Percentiles rank a stretch among this genome's conserved stretches.
These are phyloP conservation scores for Pilasporangium apinafurcum DNA, from an alignment of 352 stramenopile genomes.

Conservation along the genomic window DNA sequence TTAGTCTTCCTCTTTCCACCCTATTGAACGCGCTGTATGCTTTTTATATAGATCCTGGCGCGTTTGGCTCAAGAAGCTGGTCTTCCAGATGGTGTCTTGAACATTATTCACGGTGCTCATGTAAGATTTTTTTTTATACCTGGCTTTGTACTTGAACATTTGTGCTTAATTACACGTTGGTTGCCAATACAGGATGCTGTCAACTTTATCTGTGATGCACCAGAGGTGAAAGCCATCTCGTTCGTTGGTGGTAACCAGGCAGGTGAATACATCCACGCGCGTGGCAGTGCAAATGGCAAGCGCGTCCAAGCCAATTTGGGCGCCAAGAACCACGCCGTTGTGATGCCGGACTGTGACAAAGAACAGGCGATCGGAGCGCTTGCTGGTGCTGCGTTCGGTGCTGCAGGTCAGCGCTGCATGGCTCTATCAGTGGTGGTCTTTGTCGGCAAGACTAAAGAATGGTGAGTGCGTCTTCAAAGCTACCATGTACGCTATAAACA, in stretches of 20 bases:
- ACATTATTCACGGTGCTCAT: slow-evolving; percentile 89
- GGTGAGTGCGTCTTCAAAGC: slow-evolving; percentile 8
- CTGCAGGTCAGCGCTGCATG: slow-evolving; percentile 98
- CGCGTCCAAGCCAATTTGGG: slow-evolving; percentile 95
- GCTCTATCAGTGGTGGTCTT: slow-evolving; percentile 94
- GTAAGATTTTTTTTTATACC: slow-evolving; percentile 14
- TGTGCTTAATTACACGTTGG: slow-evolving; percentile 7
- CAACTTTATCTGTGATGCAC: slow-evolving; percentile 93
- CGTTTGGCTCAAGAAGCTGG: slow-evolving; percentile 90
- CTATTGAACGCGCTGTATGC: neutral
- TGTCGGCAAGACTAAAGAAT: slow-evolving; percentile 92
- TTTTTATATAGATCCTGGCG: slow-evolving; percentile 77
- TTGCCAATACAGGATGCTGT: slow-evolving; percentile 73
- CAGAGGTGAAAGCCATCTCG: slow-evolving; percentile 93
- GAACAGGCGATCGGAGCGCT: slow-evolving; percentile 84
- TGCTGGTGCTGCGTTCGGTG: slow-evolving; percentile 92
- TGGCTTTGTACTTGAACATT: too few species aligned
- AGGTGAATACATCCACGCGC: slow-evolving; percentile 93
- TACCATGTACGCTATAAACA: slow-evolving; percentile 2
- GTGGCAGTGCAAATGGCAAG: slow-evolving; percentile 88
- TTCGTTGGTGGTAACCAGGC: slow-evolving; percentile 94
- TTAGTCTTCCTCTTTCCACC: neutral
- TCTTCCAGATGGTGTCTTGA: slow-evolving; percentile 93
- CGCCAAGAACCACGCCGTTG: slow-evolving; percentile 98
- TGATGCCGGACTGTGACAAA: slow-evolving; percentile 93